Base-by-base conservation (phyloP, 495 filamentous ascomycete genomes). In the Daldinia caldariorum region DNA sequence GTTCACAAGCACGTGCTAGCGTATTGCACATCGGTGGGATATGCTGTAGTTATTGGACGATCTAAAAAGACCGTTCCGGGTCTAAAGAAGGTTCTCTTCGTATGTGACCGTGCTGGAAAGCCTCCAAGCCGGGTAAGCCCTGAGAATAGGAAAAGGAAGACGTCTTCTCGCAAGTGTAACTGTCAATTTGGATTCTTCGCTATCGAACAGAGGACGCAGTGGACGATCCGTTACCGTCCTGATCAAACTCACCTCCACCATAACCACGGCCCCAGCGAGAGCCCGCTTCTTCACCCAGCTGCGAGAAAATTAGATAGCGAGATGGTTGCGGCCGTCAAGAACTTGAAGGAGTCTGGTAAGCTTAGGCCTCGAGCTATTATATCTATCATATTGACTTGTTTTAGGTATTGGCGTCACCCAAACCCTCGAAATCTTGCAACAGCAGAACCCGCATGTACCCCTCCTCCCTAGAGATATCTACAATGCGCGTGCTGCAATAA, bases 121-220 rank as follows among this genome's bases (percentile, higher is more conserved):
- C 83, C 83, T n/a, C 83, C 83, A 16, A 82, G 76, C 35, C 80
- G 83, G 10, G 84, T 87, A 39, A 82, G 78, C 57, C 83, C 84
- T 0, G 84, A 85, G 70, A 77, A 80, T 63, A 80, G 85, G 53
- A 85, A 86, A 74, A 79, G 85, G 18, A 86, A 85, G 72, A 87
- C 85, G 1, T 86, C 84, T 16, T 86, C 84, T 32, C 78, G 85
- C 32, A 87, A 87, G 67, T 86, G 84, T 62, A 85, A 86, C 51
- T 87, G 85, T 67, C 83, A 83, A 47, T 87, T 87, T 63, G 84
- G 85, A 9, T 86, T 87, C 62, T 87, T 86, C 56, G 85, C 84
- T 31, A 82, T 87, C 18, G 85, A 87, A 71, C 84, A 85, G 67
- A 76, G 84, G 62, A 85, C 83, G 7, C 83, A 86, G 57, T 87